These are phyloP conservation scores for Trichoderma sp. DNA, from an alignment of 2,329 filamentous ascomycete species.

Conservation along the genomic window DNA sequence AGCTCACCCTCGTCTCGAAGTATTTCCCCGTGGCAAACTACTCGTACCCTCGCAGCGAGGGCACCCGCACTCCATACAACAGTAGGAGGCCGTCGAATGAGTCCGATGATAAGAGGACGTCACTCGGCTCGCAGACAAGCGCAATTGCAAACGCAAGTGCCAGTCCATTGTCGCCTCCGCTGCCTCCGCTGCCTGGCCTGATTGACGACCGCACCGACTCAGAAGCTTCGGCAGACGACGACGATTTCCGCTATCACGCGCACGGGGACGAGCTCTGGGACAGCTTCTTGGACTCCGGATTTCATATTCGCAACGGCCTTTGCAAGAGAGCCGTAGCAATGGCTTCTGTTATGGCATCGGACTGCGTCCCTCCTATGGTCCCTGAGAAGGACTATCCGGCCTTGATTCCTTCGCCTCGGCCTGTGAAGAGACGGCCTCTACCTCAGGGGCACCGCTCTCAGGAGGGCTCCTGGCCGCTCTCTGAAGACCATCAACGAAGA, in stretches of 20 bases:
- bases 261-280: conserved; percentile 49
- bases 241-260: conserved; percentile 48
- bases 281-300: conserved; percentile 42
- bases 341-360: not conserved
- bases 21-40: conserved; percentile 41
- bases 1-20: conserved; percentile 40
- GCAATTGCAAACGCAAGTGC: too few relatives aligned
- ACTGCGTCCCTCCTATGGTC: conserved; percentile 11
- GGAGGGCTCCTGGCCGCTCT: conserved; percentile 9
- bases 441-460: conserved; percentile 7
- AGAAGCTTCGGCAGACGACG: conserved; percentile 50
- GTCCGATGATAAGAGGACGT: conserved; percentile 36
- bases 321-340: not conserved
- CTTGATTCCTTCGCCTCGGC: conserved; percentile 31
- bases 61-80: conserved; percentile 19
- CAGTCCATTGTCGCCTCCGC: conserved; percentile 35
- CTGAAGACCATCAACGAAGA: conserved; percentile 21
- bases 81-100: not conserved
- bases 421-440: conserved; percentile 4
- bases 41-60: conserved; percentile 37
- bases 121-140: conserved; percentile 45
- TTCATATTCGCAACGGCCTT: not conserved
- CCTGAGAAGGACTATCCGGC: conserved; percentile 33
- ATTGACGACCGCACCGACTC: conserved; percentile 51
- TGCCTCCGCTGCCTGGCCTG: conserved; percentile 45